phyloP scores from a whole-genome alignment of 192 early-diverging fungal species.

The Umbelopsis ramanniana region DNA sequence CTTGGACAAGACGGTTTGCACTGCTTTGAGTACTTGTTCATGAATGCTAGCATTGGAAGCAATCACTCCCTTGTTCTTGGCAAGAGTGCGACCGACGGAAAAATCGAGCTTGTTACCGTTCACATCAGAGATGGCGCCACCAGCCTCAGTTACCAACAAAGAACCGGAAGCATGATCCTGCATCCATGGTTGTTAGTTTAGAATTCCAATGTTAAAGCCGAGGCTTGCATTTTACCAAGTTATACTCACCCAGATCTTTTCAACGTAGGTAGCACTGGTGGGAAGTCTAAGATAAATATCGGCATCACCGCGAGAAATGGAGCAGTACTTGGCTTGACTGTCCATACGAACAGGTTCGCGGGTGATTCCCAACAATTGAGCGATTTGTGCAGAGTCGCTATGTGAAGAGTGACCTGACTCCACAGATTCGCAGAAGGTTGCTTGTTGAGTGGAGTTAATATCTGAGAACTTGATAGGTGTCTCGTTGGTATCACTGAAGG shows the following conservation, averaged over 20 bases:
- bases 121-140: slow-evolving; percentile 86
- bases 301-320: slow-evolving; percentile 90
- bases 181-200: not conserved
- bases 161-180: slow-evolving; percentile 95
- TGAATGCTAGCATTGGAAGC: slow-evolving; percentile 80
- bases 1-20: slow-evolving; percentile 58
- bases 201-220: too few relatives aligned
- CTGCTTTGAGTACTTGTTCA: slow-evolving; percentile 75
- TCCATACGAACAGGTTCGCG: slow-evolving; percentile 89
- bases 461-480: slow-evolving; percentile 63
- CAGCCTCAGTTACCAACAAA: slow-evolving; percentile 90
- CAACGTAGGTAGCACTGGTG: slow-evolving; percentile 77
- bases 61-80: slow-evolving; percentile 87
- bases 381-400: slow-evolving; percentile 77
- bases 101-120: slow-evolving; percentile 88
- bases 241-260: slow-evolving; percentile 93
- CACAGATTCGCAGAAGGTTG: slow-evolving; percentile 93
- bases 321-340: slow-evolving; percentile 96
- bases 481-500: slow-evolving; percentile 59
- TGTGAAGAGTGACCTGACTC: slow-evolving; percentile 93
- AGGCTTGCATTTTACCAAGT: too few relatives aligned
- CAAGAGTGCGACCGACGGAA: slow-evolving; percentile 82
- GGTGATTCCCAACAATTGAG: slow-evolving; percentile 79
- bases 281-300: slow-evolving; percentile 92
- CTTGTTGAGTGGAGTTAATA: slow-evolving; percentile 58